These are phyloP conservation scores for Austroboletus novae-zelandiae DNA, from an alignment of 1,284 basidiomycete species.

Conservation along the genomic window DNA sequence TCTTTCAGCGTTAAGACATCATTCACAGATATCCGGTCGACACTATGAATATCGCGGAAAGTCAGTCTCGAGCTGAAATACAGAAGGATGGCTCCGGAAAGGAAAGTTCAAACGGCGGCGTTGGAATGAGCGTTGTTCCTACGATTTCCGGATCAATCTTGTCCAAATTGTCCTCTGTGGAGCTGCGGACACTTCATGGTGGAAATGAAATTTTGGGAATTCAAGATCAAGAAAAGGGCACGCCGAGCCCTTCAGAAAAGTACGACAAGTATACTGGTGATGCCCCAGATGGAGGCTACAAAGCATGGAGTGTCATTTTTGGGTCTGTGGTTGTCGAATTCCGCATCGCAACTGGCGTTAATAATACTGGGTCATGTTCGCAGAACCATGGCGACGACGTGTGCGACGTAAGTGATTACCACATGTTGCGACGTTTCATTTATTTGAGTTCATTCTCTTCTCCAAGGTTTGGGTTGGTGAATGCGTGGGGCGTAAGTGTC, in stretches of 20 bases:
- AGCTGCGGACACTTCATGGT: conserved; percentile 8
- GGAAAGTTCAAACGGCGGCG: no score
- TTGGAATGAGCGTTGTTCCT: no score
- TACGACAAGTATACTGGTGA: conserved; percentile 25
- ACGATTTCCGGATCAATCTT: no score
- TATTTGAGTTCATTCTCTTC: neutral
- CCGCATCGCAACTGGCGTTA: conserved; percentile 4
- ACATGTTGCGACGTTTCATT: neutral
- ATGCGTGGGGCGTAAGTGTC: conserved; percentile 30
- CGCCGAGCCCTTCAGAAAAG: neutral
- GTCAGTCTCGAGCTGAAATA: no score
- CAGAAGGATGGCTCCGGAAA: no score
- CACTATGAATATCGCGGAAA: no score
- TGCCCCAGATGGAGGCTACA: conserved; percentile 49
- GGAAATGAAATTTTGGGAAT: neutral
- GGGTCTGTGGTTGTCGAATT: conserved; percentile 33
- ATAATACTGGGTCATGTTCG: neutral
- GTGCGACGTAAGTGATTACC: conserved; percentile 9
- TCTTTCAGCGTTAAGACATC: neutral
- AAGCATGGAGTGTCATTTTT: conserved; percentile 51
- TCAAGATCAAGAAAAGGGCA: conserved; percentile 14
- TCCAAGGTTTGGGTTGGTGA: conserved; percentile 28
- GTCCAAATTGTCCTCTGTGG: neutral
- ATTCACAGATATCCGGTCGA: no score
- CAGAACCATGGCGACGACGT: conserved; percentile 22